A percentile compares a stretch with the other conserved stretches of the same genome.
Evolutionary conservation across 108 stramenopile species (phyloP).

Genomic region (Poteriospumella lacustris): DNA sequence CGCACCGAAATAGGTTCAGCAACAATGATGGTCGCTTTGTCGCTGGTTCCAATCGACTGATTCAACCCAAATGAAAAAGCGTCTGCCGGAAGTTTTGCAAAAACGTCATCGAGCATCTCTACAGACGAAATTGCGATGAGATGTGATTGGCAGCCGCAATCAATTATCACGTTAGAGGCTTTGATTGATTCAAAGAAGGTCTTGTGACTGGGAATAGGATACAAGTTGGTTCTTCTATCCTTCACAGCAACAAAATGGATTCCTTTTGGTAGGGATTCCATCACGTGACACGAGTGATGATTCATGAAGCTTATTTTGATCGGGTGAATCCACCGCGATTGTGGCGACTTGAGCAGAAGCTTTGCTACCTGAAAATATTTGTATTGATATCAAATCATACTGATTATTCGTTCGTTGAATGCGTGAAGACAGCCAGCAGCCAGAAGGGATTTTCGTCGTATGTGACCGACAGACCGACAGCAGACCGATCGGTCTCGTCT

Average conservation of each 20-base stretch:
- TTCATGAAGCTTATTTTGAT: neutral
- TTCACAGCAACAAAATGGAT: neutral
- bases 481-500: no score
- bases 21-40: neutral
- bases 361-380: no score
- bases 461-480: no score
- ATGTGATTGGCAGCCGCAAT: neutral
- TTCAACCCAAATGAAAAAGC: neutral
- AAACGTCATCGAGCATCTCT: neutral
- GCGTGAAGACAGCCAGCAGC: no score
- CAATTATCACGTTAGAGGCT: neutral
- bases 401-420: no score
- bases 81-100: neutral
- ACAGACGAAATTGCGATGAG: neutral
- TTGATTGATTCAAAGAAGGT: neutral
- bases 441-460: no score
- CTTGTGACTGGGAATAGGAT: neutral
- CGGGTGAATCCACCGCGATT: neutral
- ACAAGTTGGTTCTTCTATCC: neutral
- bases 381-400: no score
- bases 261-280: neutral
- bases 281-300: neutral
- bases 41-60: neutral
- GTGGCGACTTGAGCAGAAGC: no score
- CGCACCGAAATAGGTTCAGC: neutral